phyloP scores from a whole-genome alignment of 169 alveolate genomes.

The Plasmodium chabaudi region DNA sequence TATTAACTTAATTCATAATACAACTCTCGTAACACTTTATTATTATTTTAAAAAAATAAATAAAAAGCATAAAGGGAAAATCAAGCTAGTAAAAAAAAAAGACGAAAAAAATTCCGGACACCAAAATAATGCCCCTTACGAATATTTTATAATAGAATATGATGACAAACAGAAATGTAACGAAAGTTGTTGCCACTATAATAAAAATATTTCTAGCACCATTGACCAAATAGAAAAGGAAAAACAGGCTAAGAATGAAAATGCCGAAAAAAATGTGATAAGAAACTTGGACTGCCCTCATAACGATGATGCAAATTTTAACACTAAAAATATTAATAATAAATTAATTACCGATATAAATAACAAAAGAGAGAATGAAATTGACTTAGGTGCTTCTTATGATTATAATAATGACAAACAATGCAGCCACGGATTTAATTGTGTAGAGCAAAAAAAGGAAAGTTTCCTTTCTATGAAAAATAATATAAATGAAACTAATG shows the following conservation, averaged over 20 bases:
- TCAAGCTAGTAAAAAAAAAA: background rate
- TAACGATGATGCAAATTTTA: too few relatives aligned
- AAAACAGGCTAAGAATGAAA: background rate
- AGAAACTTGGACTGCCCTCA: background rate
- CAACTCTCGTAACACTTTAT: constrained; percentile 35
- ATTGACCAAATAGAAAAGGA: background rate
- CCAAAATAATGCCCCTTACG: background rate
- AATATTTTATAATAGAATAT: background rate
- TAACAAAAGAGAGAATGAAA: background rate
- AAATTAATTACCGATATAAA: background rate
- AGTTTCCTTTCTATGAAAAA: background rate
- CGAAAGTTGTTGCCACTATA: too few relatives aligned
- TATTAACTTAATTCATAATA: constrained; percentile 42
- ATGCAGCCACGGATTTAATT: background rate
- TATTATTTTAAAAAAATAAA: constrained; percentile 27
- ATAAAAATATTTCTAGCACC: too few relatives aligned
- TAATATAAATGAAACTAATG: constrained; percentile 8
- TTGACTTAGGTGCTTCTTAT: background rate
- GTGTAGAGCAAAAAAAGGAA: background rate
- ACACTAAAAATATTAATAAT: background rate
- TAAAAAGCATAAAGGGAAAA: constrained; percentile 4
- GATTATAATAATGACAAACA: constrained; percentile 2
- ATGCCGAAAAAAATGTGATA: background rate
- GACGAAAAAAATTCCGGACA: background rate
- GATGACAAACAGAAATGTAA: background rate